A percentile compares a stretch with the other conserved stretches of the same genome.
Conservation (phyloP, 2,329 filamentous ascomycete genomes). For the Fusarium nisikadoi region DNA sequence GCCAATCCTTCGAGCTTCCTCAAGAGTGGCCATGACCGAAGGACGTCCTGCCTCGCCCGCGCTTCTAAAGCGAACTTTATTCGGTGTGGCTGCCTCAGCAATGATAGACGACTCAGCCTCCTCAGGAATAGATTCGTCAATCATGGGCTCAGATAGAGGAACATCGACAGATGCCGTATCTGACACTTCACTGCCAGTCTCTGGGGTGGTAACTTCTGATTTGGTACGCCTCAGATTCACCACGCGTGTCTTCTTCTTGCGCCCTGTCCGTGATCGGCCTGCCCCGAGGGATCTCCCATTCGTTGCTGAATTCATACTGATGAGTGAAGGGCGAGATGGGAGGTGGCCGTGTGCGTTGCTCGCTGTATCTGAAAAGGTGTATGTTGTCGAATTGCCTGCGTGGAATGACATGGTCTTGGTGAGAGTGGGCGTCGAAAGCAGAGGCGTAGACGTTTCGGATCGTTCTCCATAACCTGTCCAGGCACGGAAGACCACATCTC, state of each 20-base stretch:
- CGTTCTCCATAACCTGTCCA: slow-evolving; percentile 85
- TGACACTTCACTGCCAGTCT: slow-evolving; percentile 60
- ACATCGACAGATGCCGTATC: slow-evolving; percentile 66
- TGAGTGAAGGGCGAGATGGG: slow-evolving; percentile 75
- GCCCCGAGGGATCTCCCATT: slow-evolving; percentile 72
- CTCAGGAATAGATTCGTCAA: slow-evolving; percentile 67
- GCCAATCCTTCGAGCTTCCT: slow-evolving; percentile 39
- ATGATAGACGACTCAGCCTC: slow-evolving; percentile 62
- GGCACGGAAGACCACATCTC: slow-evolving; percentile 89
- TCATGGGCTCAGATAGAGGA: slow-evolving; percentile 70
- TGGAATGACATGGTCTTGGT: slow-evolving; percentile 71
- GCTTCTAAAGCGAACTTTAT: slow-evolving; percentile 56
- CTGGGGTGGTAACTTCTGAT: slow-evolving; percentile 63
- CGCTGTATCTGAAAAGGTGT: slow-evolving; percentile 78
- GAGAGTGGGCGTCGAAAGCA: slow-evolving; percentile 62
- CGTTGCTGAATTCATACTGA: slow-evolving; percentile 69
- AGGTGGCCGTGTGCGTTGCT: slow-evolving; percentile 71
- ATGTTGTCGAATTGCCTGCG: slow-evolving; percentile 69
- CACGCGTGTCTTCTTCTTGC: slow-evolving; percentile 85
- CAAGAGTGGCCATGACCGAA: slow-evolving; percentile 41
- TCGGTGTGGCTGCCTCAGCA: slow-evolving; percentile 44
- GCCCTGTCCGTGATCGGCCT: slow-evolving; percentile 69
- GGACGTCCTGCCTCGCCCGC: slow-evolving; percentile 35
- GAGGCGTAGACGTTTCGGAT: slow-evolving; percentile 66
- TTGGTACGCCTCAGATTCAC: slow-evolving; percentile 80